Percentiles rank a stretch among this genome's conserved stretches.
phyloP scores from a whole-genome alignment of 2,329 filamentous ascomycete genomes.

The Paraconiothyrium sp. region DNA sequence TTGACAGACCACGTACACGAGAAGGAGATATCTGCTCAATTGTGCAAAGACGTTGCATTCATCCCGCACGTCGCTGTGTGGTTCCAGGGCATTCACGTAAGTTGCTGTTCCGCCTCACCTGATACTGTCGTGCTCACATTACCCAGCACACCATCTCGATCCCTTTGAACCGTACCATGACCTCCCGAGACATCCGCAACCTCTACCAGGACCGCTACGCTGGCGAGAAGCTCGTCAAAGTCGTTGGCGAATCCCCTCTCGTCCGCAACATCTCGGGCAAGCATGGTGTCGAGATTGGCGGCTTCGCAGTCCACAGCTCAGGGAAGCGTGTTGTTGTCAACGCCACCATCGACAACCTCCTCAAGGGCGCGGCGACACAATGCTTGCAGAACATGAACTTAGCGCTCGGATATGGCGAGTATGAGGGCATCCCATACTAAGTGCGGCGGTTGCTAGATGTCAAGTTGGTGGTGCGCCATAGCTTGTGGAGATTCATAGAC shows the following conservation, averaged over 20 bases:
- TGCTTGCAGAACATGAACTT: conserved; percentile 97
- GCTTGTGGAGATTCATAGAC: background rate
- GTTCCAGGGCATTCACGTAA: conserved; percentile 90
- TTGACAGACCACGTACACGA: conserved; percentile 96
- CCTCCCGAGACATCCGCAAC: conserved; percentile 88
- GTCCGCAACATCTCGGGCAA: conserved; percentile 86
- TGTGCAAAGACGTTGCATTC: conserved; percentile 80
- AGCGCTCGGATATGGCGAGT: conserved; percentile 87
- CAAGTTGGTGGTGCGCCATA: background rate
- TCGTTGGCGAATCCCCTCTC: conserved; percentile 84
- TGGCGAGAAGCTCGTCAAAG: conserved; percentile 93
- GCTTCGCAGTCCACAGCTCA: conserved; percentile 89
- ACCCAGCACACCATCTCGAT: conserved; percentile 83
- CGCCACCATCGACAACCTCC: conserved; percentile 90
- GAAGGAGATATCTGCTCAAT: conserved; percentile 82
- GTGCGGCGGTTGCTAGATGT: background rate
- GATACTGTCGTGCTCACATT: conserved; percentile 10
- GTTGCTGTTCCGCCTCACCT: conserved; percentile 20
- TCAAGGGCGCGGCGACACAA: conserved; percentile 93
- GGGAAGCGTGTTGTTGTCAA: conserved; percentile 95
- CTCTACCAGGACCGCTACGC: conserved; percentile 97
- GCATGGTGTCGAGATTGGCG: conserved; percentile 93
- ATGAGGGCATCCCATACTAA: conserved; percentile 78
- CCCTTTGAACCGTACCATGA: conserved; percentile 86
- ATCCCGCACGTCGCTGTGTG: conserved; percentile 94